phyloP scores from a whole-genome alignment of 1,284 basidiomycete species.

The Trametes sp. region DNA sequence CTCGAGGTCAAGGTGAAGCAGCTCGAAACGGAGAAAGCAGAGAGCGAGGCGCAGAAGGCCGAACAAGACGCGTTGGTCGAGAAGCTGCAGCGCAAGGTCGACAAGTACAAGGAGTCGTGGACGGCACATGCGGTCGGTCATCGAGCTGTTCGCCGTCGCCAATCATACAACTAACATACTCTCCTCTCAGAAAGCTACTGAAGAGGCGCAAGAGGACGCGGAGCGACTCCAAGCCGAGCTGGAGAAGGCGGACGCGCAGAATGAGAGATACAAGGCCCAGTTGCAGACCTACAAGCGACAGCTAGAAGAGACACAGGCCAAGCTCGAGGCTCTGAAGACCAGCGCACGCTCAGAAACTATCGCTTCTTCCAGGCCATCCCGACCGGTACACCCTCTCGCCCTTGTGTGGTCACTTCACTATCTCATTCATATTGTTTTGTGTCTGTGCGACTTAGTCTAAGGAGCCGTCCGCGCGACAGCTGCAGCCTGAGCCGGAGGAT shows the following conservation, averaged over 20 bases:
- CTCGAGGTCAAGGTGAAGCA: conserved; percentile 63
- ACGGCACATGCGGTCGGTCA: conserved; percentile 29
- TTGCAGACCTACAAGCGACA: conserved; percentile 44
- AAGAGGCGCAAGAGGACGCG: conserved; percentile 44
- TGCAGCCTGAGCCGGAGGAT: conserved; percentile 7
- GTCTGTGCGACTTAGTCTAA: neutral
- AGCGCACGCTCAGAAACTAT: neutral
- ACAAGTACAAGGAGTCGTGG: conserved; percentile 35
- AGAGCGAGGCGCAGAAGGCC: conserved; percentile 39
- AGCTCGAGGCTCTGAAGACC: conserved; percentile 11
- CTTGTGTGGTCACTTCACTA: neutral
- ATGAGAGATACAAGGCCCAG: conserved; percentile 52
- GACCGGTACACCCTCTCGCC: conserved; percentile 2
- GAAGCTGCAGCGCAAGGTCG: conserved; percentile 35
- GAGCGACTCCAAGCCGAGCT: conserved; percentile 42
- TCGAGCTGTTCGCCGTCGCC: too few relatives aligned
- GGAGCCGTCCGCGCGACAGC: neutral
- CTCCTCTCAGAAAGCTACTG: conserved; percentile 42
- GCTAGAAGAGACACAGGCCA: conserved; percentile 22
- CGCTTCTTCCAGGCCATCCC: conserved; percentile 6
- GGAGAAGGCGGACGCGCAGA: conserved; percentile 42
- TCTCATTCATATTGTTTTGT: neutral
- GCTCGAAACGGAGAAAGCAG: conserved; percentile 51
- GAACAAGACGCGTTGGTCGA: conserved; percentile 33
- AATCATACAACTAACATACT: too few relatives aligned